A percentile compares a stretch with the other conserved stretches of the same genome.
These are phyloP conservation scores for Pythium aristosporum DNA, from an alignment of 352 stramenopile species.

Conservation along the genomic window DNA sequence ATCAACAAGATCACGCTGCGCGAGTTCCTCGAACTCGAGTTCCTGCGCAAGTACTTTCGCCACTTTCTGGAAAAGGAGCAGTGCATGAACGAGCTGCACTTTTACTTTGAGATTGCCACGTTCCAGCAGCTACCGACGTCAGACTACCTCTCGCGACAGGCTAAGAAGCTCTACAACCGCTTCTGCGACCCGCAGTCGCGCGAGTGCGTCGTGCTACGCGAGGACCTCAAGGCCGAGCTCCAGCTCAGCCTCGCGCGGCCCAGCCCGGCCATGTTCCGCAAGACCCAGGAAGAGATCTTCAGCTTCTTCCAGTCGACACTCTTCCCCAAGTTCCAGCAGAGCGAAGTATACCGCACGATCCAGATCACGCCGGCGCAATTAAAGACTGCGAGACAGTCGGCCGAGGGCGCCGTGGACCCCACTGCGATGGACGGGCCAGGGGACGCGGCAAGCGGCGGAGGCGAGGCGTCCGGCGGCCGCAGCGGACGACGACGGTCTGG, in stretches of 20 bases:
- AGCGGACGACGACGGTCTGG: conserved; percentile 5
- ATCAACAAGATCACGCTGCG: conserved; percentile 49
- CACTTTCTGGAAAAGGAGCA: conserved; percentile 74
- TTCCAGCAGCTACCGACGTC: conserved; percentile 80
- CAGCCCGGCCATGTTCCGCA: conserved; percentile 69
- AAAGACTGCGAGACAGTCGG: conserved; percentile 4
- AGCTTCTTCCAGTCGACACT: conserved; percentile 62
- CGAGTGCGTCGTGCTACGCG: conserved; percentile 50
- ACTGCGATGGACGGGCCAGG: neutral
- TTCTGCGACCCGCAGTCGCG: conserved; percentile 65
- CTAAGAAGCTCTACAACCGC: conserved; percentile 60
- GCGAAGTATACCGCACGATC: conserved; percentile 59
- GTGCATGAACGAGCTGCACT: conserved; percentile 66
- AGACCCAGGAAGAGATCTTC: conserved; percentile 66
- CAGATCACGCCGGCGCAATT: conserved; percentile 37
- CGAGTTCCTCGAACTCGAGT: conserved; percentile 62
- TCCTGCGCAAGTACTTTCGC: conserved; percentile 57
- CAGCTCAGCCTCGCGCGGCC: conserved; percentile 35
- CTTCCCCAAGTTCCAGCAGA: conserved; percentile 76
- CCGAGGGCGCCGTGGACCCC: conserved; percentile 5
- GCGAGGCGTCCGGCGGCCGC: neutral
- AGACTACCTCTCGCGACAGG: conserved; percentile 64
- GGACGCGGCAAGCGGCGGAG: neutral
- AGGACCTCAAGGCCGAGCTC: conserved; percentile 33
- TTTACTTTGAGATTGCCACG: conserved; percentile 71